Evolutionary conservation across 495 filamentous ascomycete genomes (phyloP).

Genomic region (Penicillium macrosclerotiorum): DNA sequence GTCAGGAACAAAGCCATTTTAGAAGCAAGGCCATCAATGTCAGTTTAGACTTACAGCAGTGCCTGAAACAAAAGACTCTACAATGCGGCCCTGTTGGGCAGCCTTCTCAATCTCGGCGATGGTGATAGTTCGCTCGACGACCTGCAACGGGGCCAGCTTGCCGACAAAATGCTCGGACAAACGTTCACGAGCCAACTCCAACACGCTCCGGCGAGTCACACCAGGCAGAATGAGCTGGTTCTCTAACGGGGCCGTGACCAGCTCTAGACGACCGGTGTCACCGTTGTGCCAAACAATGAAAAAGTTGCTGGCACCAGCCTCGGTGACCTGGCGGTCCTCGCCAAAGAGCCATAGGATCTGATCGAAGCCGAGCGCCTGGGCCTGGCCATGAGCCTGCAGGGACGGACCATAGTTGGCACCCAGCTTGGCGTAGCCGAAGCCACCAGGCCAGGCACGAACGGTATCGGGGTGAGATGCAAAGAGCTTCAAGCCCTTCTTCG

Average conservation of each 20-base stretch:
- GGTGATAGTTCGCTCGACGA: constrained; percentile 76
- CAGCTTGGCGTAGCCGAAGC: constrained; percentile 86
- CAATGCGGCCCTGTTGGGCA: constrained; percentile 66
- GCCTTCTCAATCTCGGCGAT: constrained; percentile 78
- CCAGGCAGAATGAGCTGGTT: constrained; percentile 83
- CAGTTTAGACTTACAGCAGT: constrained; percentile 66
- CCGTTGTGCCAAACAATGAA: constrained; percentile 77
- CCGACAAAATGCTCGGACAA: constrained; percentile 39
- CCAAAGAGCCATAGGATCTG: constrained; percentile 94
- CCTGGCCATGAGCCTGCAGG: constrained; percentile 71
- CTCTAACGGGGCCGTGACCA: constrained; percentile 79
- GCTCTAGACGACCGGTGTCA: constrained; percentile 61
- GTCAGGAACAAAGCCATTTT: too few relatives aligned
- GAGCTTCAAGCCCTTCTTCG: constrained; percentile 63
- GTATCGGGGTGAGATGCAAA: constrained; percentile 74
- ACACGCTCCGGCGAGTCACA: constrained; percentile 73
- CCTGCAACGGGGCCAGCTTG: constrained; percentile 58
- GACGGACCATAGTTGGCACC: constrained; percentile 90
- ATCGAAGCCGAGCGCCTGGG: constrained; percentile 66
- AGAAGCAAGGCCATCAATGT: not conserved
- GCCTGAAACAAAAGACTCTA: constrained; percentile 84
- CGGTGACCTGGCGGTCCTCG: constrained; percentile 70
- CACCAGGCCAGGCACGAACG: constrained; percentile 88
- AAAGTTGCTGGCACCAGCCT: constrained; percentile 91
- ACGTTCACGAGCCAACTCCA: constrained; percentile 68